Percentiles rank a stretch among this genome's conserved stretches.
Evolutionary conservation across 495 filamentous ascomycete genomes (phyloP).

Genomic region (Hyaloscypha variabilis): DNA sequence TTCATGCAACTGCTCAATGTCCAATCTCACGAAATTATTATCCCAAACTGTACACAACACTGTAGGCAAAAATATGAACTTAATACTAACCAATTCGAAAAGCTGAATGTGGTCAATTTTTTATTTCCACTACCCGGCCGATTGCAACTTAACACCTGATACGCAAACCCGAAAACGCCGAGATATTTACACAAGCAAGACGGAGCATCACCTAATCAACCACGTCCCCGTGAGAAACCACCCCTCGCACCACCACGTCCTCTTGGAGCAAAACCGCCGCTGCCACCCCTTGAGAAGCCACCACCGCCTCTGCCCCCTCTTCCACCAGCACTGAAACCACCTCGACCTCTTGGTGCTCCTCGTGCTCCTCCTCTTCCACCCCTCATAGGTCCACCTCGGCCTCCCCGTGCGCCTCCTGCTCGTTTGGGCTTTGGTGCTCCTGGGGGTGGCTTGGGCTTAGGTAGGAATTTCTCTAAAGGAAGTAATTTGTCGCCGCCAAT

Average conservation of each 20-base stretch:
- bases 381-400: constrained; percentile 28
- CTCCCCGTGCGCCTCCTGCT: constrained; percentile 46
- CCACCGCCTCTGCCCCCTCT: constrained; percentile 47
- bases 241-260: constrained; percentile 41
- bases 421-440: constrained; percentile 60
- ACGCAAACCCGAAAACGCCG: constrained; percentile 20
- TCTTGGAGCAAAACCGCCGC: constrained; percentile 45
- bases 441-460: constrained; percentile 86
- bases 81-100: too few species aligned
- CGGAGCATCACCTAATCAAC: constrained; percentile 16
- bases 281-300: constrained; percentile 45
- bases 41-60: too few species aligned
- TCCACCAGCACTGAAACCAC: constrained; percentile 45
- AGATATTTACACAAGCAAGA: constrained; percentile 11
- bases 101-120: background rate
- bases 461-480: constrained; percentile 93
- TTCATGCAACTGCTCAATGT: too few species aligned
- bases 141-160: constrained; percentile 17
- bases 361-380: constrained; percentile 48
- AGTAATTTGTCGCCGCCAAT: constrained; percentile 93
- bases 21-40: too few species aligned
- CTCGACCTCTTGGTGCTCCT: constrained; percentile 55
- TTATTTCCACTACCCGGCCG: background rate
- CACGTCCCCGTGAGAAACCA: constrained; percentile 32
- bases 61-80: background rate